Base-by-base conservation (phyloP, 306 rosid genomes). In the Cucurbita maxima region DNA sequence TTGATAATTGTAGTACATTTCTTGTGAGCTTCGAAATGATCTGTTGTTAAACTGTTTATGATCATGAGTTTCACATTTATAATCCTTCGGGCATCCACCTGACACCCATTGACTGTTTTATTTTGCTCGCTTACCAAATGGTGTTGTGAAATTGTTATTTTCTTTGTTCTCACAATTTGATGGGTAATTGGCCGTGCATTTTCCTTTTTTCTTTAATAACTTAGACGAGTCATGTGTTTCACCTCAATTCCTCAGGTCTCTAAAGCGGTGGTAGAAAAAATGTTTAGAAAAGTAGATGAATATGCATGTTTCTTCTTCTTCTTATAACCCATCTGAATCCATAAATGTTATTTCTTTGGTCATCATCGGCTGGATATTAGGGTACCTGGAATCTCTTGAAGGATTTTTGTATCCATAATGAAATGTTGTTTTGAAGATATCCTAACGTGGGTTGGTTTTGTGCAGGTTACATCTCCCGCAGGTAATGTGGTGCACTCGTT, bases 401-500 rank as follows among this genome's bases (percentile, higher is more conserved):
- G 19, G 40, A 14, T 4, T 15, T 15, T 25, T 30, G 10, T 14
- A 18, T 41, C 12, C n/a, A 50, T 50, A 4, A 25, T 70, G 4
- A 15, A 30, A 18, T 4, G 55, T 58, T 38, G 58, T 73, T 55
- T 58, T 50, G 58, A 50, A 79, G 60, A 57, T 73, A 67, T 75
- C 6, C 83, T 84, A 77, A 82, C 34, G 13, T 67, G 76, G 22
- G 5, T 76, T 76, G 54, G 77, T n/a, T 78, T 58, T 1, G 11
- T 47, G 73, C 80, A 95, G 99, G 97, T 88, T 75, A 86, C 95
- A 69, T 84, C 99, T 72, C 95, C 96, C 11, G 91, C 78, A 1
- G 97, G 91, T 62, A 95, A 85, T 66, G 77, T 69, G 16, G 92
- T 91, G 78, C 85, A 91, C 7, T 82, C 76, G 58, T 61, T 76